A percentile compares a stretch with the other conserved stretches of the same genome.
These are phyloP conservation scores for Parmelia sp. DNA, from an alignment of 495 filamentous ascomycete species.

Conservation along the genomic window DNA sequence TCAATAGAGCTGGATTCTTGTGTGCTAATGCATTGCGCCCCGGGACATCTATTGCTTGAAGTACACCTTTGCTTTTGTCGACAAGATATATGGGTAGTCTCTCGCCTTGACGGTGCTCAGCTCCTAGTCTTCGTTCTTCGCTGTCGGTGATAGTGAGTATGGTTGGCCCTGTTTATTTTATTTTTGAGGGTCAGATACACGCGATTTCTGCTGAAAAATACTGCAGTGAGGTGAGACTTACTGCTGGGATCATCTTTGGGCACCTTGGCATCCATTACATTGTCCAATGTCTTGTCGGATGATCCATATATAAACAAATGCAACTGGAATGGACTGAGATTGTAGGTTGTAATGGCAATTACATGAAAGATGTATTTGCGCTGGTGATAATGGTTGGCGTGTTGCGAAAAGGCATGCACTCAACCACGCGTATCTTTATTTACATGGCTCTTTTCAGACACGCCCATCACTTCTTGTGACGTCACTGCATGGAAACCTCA, in stretches of 20 bases:
- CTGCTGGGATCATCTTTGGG: not conserved
- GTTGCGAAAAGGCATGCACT: not conserved
- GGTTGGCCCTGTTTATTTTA: not conserved
- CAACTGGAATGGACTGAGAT: not conserved
- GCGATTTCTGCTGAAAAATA: not conserved
- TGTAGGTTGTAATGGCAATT: not conserved
- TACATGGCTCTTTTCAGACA: not conserved
- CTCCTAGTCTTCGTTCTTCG: too few relatives aligned
- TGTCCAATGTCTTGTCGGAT: not conserved
- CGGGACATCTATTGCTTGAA: not conserved
- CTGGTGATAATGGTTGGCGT: not conserved
- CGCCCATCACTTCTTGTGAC: not conserved
- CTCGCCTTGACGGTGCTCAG: too few relatives aligned
- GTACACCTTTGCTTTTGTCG: not conserved
- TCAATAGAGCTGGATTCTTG: constrained; percentile 4
- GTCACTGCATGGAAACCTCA: not conserved
- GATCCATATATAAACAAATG: not conserved
- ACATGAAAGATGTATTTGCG: not conserved
- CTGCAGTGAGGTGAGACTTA: not conserved
- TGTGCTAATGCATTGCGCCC: constrained; percentile 9
- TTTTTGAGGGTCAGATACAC: not conserved
- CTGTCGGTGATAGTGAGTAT: not conserved
- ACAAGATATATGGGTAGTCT: not conserved
- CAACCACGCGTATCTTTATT: not conserved
- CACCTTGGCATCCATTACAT: not conserved